phyloP scores from a whole-genome alignment of 306 rosid species.

The Luffa aegyptiaca region DNA sequence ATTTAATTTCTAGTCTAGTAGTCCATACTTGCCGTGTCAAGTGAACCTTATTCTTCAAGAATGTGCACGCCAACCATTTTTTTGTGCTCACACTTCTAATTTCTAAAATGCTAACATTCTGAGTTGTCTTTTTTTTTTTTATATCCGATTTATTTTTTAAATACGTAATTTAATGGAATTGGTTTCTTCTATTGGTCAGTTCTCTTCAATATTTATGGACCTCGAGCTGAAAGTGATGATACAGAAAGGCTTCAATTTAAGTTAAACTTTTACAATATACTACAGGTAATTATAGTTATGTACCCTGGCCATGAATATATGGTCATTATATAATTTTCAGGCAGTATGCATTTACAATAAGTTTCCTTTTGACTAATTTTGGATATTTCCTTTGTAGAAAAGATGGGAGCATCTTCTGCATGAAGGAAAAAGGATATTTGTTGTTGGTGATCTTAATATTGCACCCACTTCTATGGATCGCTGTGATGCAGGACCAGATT shows the following conservation, averaged over 20 bases:
- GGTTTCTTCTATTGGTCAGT: conserved; percentile 39
- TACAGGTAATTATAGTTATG: conserved; percentile 44
- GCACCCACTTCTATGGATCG: conserved; percentile 82
- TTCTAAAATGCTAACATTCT: not conserved
- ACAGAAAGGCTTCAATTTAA: conserved; percentile 67
- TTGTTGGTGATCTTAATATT: conserved; percentile 94
- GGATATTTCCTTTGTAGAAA: conserved; percentile 45
- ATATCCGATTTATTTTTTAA: not conserved
- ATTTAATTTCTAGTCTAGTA: not conserved
- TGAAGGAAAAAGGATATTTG: conserved; percentile 59
- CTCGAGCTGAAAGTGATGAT: conserved; percentile 77
- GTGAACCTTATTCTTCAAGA: not conserved
- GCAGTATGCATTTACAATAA: not conserved
- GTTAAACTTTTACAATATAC: conserved; percentile 49
- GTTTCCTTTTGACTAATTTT: conserved; percentile 23
- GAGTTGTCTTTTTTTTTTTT: not conserved
- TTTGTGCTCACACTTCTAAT: not conserved
- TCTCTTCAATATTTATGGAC: conserved; percentile 84
- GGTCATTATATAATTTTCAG: not conserved
- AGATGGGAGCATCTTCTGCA: conserved; percentile 77
- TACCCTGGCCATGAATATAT: not conserved
- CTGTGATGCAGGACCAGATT: conserved; percentile 89
- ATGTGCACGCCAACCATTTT: not conserved
- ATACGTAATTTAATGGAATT: not conserved
- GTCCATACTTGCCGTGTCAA: not conserved